Percentiles rank a stretch among this genome's conserved stretches.
Conservation (phyloP, 176 grass and related monocot species). For the sorghum (Sorghum bicolor) region DNA sequence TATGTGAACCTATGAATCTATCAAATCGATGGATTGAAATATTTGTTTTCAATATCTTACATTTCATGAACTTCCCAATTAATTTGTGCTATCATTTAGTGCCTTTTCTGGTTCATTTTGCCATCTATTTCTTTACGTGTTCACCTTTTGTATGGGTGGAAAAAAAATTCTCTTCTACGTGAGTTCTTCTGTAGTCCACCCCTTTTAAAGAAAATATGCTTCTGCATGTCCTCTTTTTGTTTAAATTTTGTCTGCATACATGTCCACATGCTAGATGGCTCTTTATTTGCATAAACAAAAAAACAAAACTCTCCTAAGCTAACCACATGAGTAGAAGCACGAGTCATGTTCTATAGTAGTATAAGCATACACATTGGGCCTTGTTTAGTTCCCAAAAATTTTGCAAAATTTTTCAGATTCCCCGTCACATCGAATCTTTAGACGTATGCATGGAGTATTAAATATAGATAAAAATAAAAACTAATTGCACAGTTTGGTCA, state of each 20-base stretch:
- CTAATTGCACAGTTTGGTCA: too few relatives aligned
- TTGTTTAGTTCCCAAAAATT: too few relatives aligned
- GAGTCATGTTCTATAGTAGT: constrained; percentile 3
- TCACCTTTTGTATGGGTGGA: neutral
- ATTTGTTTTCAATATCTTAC: neutral
- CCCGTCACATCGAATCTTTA: too few relatives aligned
- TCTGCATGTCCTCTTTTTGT: constrained; percentile 5
- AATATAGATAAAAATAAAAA: too few relatives aligned
- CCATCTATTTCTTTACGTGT: neutral
- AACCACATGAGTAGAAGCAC: neutral
- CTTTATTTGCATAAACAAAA: constrained; percentile 22
- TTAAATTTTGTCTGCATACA: neutral
- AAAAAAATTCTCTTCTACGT: neutral
- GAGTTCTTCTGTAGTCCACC: neutral
- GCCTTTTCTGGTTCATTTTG: neutral
- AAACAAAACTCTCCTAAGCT: neutral
- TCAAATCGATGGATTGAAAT: neutral
- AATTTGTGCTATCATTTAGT: neutral
- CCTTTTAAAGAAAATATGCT: neutral
- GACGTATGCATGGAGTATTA: too few relatives aligned
- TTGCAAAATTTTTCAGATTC: too few relatives aligned
- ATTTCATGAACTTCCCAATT: constrained; percentile 1
- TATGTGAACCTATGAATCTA: neutral
- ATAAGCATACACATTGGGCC: neutral
- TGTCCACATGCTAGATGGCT: constrained; percentile 1